Evolutionary conservation across 345 rosid genomes (phyloP), one percentile per base, ranked within the genome.

Genomic region (Cardamine resedifolia): DNA sequence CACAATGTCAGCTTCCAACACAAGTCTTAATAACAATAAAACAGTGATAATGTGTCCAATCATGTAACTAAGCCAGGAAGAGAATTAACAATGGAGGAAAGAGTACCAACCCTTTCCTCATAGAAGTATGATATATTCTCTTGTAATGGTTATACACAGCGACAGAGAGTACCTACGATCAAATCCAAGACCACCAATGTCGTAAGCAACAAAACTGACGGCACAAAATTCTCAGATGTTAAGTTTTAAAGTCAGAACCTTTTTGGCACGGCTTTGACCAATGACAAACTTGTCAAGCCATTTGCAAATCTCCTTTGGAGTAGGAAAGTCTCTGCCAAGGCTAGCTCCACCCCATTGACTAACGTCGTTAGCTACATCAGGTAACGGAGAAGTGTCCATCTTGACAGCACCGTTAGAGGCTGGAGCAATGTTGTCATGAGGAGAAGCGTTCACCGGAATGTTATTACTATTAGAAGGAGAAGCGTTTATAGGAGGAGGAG

Each of bases 131-230:
- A 76, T 83, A 83, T 73, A 94, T 85, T 85, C 97, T 88, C 87
- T 91, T 94, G 67, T 94, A 94, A 73, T 94, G 98, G 66, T 94
- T 94, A 71, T 94, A 87, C 59, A 94, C 97, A 72, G 97, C 98
- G 33, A 94, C 97, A 24, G 97, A 81, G 64, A 94, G 90, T 62
- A 94, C 96, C 98, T 91, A 86, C 30, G 76, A 62, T 38, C 57
- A 60, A 76, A 68, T 52, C 52, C 64, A 58, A 65, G 28, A 53
- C 19, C 64, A 43, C 26, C 38, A 77, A 72, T n/a, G 11, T 19
- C 4, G n/a, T 70, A 56, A 52, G 66, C 36, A 61, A 52, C 5
- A 3, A 64, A 44, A 19, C 0, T 44, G 10, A 74, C 16, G 6
- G 0, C 36, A 18, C 36, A 45, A 58, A 21, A 45, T 14, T 1